Conservation (phyloP, 352 stramenopile genomes). For the Phytophthora idaei region DNA sequence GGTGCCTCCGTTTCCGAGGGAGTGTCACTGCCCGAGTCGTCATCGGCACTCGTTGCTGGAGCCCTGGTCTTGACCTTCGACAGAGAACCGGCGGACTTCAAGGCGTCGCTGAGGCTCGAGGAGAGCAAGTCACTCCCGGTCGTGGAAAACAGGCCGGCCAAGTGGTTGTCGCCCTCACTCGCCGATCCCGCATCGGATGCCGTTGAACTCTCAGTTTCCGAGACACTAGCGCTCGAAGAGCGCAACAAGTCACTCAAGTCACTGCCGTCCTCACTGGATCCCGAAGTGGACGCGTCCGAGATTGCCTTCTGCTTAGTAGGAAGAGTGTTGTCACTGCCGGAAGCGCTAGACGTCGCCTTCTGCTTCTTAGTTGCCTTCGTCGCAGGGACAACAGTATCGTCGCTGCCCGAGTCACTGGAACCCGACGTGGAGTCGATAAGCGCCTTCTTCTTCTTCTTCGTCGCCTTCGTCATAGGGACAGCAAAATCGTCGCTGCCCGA, state of each 20-base stretch:
- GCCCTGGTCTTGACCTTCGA: not conserved
- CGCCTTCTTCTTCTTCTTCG: not conserved
- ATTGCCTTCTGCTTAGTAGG: not conserved
- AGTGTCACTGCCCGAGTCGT: constrained; percentile 2
- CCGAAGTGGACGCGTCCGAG: not conserved
- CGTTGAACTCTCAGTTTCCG: not conserved
- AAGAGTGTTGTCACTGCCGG: not conserved
- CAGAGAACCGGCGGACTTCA: constrained; percentile 2
- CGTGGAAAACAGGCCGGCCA: constrained; percentile 3
- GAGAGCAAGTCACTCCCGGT: constrained; percentile 15
- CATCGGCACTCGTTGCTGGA: not conserved
- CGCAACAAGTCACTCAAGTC: constrained; percentile 5
- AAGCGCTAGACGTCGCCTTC: not conserved
- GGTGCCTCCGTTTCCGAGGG: not conserved
- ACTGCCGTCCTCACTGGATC: constrained; percentile 2
- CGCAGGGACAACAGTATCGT: not conserved
- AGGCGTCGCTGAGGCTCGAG: constrained; percentile 5
- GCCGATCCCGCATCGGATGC: not conserved
- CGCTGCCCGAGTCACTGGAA: not conserved
- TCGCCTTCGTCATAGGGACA: not conserved
- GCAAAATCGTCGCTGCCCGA: not conserved
- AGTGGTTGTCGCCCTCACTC: not conserved
- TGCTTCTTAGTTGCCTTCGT: not conserved
- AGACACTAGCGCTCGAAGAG: not conserved
- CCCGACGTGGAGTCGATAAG: not conserved